Evolutionary conservation across 1,284 basidiomycete genomes (phyloP), one percentile per base, ranked within the genome.

Genomic region (Apiotrichum laibachii): DNA sequence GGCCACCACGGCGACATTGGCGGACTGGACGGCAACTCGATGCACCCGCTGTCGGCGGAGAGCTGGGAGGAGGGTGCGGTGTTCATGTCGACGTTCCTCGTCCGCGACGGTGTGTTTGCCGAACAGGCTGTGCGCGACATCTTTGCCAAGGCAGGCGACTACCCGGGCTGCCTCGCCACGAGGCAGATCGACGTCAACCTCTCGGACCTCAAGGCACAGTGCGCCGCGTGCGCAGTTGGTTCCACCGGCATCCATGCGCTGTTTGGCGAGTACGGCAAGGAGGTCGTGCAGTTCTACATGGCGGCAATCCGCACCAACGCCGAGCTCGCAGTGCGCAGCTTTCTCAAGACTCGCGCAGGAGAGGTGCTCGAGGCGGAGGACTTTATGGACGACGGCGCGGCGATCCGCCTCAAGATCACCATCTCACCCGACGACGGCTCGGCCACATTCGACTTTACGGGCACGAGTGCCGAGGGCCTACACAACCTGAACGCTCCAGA

Each of bases 241-340:
- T 64, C 64, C 1, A 52, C 64, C 6, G 67, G 72, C 16, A 70
- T 77, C 53, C 66, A 70, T 47, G 54, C 61, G 31, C 63, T 75
- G n/a, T 61, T 73, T 39, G 58, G 65, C 39, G 72, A 75, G 57
- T 68, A 71, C 50, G 66, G 88, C 1, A 82, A 97, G 46, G 64
- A 70, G 22, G 66, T 69, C 7, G 72, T 75, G 64, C 59, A 73
- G 49, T 66, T 66, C 62, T 93, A 93, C 79, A 94, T 94, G 91
- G 84, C 84, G 63, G 86, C 90, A 71, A 96, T 97, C 73, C 87
- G 92, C 45, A 79, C 83, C 56, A 98, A 96, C 67, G 95, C 95
- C 42, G 95, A 97, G 75, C 81, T 79, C 59, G 90, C 89, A 2
- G 93, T 98, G 1, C 84, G 94, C 52, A 88, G 87, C 64, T 83